A percentile compares a stretch with the other conserved stretches of the same genome.
Evolutionary conservation across 2,329 filamentous ascomycete genomes (phyloP).

Genomic region (Verticillium isaacii): DNA sequence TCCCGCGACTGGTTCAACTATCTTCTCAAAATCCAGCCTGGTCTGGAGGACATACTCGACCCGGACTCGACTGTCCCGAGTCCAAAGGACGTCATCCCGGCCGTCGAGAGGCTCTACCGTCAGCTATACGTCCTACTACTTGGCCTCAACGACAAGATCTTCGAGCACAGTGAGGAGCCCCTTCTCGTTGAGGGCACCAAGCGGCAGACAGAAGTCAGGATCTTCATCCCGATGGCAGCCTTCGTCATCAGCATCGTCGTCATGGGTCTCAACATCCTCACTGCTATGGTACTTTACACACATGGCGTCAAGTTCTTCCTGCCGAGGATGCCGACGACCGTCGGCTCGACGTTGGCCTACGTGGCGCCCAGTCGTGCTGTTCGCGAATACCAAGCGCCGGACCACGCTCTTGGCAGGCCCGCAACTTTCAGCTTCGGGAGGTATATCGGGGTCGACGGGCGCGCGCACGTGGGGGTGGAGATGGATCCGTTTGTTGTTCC

Average conservation of each 20-base stretch:
- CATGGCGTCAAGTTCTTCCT: slow-evolving; percentile 35
- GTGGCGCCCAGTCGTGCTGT: slow-evolving; percentile 41
- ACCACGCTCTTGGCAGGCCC: too few relatives aligned
- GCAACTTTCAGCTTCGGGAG: slow-evolving; percentile 42
- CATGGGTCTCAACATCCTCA: slow-evolving; percentile 35
- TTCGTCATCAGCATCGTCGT: slow-evolving; percentile 40
- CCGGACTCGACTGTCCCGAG: slow-evolving; percentile 5
- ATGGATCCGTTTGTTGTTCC: slow-evolving; percentile 35
- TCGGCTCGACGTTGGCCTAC: slow-evolving; percentile 42
- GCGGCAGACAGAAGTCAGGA: slow-evolving; percentile 25
- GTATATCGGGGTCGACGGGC: slow-evolving; percentile 42
- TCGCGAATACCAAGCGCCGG: slow-evolving; percentile 17
- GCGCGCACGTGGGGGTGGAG: slow-evolving; percentile 47
- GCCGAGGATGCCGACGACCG: slow-evolving; percentile 44
- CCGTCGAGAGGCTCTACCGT: slow-evolving; percentile 18
- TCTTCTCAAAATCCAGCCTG: slow-evolving; percentile 27
- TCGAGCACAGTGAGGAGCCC: slow-evolving; percentile 17
- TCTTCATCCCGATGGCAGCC: slow-evolving; percentile 43
- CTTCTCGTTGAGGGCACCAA: slow-evolving; percentile 8
- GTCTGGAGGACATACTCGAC: slow-evolving; percentile 27
- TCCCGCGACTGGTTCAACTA: slow-evolving; percentile 42
- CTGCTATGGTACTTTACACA: slow-evolving; percentile 37
- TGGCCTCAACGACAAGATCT: slow-evolving; percentile 32
- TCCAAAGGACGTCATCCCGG: slow-evolving; percentile 8
- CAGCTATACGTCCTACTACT: slow-evolving; percentile 25